Conservation (phyloP, 1,284 basidiomycete species). For the Trichosporon sp. region DNA sequence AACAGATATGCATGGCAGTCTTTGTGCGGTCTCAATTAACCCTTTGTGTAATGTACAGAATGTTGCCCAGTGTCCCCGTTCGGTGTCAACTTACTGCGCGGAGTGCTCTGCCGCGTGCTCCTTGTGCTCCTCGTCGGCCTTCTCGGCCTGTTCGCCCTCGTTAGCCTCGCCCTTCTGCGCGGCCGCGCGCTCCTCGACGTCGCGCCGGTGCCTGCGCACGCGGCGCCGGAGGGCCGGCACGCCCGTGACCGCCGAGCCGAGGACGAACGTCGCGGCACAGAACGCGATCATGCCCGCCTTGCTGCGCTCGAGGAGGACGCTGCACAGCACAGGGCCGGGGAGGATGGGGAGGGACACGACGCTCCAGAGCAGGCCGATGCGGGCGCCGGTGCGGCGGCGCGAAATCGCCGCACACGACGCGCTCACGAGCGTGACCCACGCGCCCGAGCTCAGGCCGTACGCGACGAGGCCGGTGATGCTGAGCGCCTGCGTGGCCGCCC, state of each 20-base stretch:
- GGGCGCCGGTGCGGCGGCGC: slow-evolving; percentile 40
- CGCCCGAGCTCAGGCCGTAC: slow-evolving; percentile 39
- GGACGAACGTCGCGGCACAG: slow-evolving; percentile 28
- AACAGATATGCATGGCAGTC: not conserved
- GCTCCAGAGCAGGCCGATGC: slow-evolving; percentile 45
- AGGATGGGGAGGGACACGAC: slow-evolving; percentile 32
- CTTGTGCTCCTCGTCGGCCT: not conserved
- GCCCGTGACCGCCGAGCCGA: slow-evolving; percentile 24
- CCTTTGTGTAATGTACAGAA: not conserved
- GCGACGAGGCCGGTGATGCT: slow-evolving; percentile 31
- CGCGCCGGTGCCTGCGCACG: not conserved
- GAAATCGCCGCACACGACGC: slow-evolving; percentile 38
- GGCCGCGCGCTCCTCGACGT: not conserved
- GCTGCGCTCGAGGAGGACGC: slow-evolving; percentile 24
- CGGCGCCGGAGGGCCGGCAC: not conserved
- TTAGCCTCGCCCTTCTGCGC: not conserved
- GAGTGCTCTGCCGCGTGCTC: not conserved
- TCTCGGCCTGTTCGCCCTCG: not conserved
- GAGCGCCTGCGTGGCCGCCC: slow-evolving; percentile 25
- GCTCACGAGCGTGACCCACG: slow-evolving; percentile 41
- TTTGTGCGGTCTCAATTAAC: not conserved
- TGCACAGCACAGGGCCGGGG: slow-evolving; percentile 39
- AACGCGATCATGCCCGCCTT: slow-evolving; percentile 18
- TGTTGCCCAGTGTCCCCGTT: not conserved
- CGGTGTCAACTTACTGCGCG: not conserved